phyloP scores from a whole-genome alignment of 192 early-diverging fungal genomes.

The Fimicolochytrium jonesii region DNA sequence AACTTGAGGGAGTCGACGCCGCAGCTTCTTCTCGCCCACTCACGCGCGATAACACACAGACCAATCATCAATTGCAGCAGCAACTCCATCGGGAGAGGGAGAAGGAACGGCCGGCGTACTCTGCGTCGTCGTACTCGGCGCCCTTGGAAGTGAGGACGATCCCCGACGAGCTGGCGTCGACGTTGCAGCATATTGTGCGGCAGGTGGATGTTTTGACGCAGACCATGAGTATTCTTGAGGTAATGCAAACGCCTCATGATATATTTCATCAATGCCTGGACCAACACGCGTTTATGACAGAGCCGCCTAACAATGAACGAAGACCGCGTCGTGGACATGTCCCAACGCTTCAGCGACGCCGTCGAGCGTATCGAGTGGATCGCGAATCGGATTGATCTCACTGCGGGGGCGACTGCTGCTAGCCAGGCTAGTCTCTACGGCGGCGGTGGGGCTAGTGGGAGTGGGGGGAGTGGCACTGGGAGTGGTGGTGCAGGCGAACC shows the following conservation, averaged over 20 bases:
- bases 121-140: constrained; percentile 14
- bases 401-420: too few relatives aligned
- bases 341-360: constrained; percentile 12
- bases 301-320: constrained; percentile 51
- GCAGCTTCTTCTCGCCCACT: too few relatives aligned
- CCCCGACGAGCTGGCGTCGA: constrained; percentile 39
- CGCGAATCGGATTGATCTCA: constrained; percentile 2
- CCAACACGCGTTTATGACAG: too few relatives aligned
- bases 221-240: constrained; percentile 58
- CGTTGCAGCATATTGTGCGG: constrained; percentile 43
- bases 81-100: not conserved
- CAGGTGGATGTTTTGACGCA: constrained; percentile 59
- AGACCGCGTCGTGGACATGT: constrained; percentile 42
- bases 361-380: constrained; percentile 25
- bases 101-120: not conserved
- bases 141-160: constrained; percentile 32
- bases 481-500: too few relatives aligned
- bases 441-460: too few relatives aligned
- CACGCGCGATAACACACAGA: not conserved
- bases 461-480: too few relatives aligned
- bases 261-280: too few relatives aligned
- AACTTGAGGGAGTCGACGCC: not conserved
- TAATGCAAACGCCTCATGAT: too few relatives aligned
- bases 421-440: too few relatives aligned
- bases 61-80: not conserved